phyloP scores from a whole-genome alignment of 345 rosid species.

The Citrus mangshanensis region DNA sequence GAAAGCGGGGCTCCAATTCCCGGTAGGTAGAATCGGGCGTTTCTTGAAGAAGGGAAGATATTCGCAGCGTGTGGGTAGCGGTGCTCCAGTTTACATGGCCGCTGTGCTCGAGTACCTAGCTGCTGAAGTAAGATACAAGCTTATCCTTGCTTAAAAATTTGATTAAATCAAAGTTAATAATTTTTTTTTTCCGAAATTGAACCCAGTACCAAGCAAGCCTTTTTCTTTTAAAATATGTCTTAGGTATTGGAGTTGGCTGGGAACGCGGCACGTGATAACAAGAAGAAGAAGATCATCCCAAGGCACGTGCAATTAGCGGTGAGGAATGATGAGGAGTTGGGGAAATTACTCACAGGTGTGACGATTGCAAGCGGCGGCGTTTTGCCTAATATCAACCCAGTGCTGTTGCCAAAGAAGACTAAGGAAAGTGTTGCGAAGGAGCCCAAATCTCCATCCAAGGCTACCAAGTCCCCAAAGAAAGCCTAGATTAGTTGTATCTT shows the following conservation, averaged over 20 bases:
- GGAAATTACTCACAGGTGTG: constrained; percentile 25
- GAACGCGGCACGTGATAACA: constrained; percentile 32
- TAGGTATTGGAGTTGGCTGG: constrained; percentile 32
- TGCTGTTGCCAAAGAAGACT: constrained; percentile 27
- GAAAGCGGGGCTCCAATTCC: constrained; percentile 36
- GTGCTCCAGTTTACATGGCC: constrained; percentile 38
- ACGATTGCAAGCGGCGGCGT: constrained; percentile 30
- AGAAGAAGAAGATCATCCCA: constrained; percentile 29
- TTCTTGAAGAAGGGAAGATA: constrained; percentile 36
- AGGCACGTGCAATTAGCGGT: constrained; percentile 24
- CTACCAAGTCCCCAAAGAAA: constrained; percentile 34
- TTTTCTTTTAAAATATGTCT: neutral
- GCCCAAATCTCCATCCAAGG: constrained; percentile 29
- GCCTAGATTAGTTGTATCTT: constrained; percentile 4
- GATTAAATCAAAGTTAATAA: neutral
- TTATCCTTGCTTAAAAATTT: neutral
- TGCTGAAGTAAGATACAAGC: constrained; percentile 21
- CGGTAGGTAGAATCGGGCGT: constrained; percentile 35
- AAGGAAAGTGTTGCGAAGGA: constrained; percentile 16
- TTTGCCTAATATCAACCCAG: constrained; percentile 27
- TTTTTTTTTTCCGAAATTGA: too few species aligned
- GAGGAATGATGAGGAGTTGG: constrained; percentile 34
- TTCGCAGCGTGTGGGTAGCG: constrained; percentile 28
- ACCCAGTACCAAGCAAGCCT: too few species aligned
- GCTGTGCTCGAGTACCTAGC: constrained; percentile 40